Conservation (phyloP, 257 asterid genomes). For the Nicotiana tabacum region DNA sequence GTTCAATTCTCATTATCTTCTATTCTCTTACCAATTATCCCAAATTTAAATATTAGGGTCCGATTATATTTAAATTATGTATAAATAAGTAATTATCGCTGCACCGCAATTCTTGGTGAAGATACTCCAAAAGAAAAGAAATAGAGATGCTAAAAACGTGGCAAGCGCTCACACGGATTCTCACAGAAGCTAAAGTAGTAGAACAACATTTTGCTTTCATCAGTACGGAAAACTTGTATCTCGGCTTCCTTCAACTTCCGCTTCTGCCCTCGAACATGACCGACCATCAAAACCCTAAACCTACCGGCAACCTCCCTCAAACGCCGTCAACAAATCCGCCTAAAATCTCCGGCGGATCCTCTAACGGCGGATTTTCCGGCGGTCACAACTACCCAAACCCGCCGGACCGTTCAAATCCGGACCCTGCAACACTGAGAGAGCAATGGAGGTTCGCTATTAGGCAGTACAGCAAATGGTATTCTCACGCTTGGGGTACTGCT, state of each 20-base stretch:
- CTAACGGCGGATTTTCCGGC: conserved; percentile 23
- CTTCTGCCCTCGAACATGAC: conserved; percentile 21
- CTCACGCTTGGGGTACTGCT: conserved; percentile 97
- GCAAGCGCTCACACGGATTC: no score
- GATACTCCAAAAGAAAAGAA: no score
- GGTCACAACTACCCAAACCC: conserved; percentile 45
- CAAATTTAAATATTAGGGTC: no score
- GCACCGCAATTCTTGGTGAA: no score
- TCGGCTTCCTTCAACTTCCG: neutral
- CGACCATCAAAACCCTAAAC: conserved; percentile 37
- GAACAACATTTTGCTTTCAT: no score
- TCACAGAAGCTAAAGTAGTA: no score
- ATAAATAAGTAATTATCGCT: no score
- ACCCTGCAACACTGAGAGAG: conserved; percentile 73
- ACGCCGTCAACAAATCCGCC: conserved; percentile 28
- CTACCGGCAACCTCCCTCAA: conserved; percentile 20
- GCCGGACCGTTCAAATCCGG: conserved; percentile 66
- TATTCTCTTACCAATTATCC: no score
- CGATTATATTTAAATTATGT: no score
- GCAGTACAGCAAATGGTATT: conserved; percentile 89
- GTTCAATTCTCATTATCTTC: no score
- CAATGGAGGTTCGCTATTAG: conserved; percentile 76
- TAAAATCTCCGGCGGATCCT: conserved; percentile 18
- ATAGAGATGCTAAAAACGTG: no score
- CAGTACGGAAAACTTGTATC: no score